phyloP scores from a whole-genome alignment of 1,139 yeast genomes.

The Pichia kudriavzevii region DNA sequence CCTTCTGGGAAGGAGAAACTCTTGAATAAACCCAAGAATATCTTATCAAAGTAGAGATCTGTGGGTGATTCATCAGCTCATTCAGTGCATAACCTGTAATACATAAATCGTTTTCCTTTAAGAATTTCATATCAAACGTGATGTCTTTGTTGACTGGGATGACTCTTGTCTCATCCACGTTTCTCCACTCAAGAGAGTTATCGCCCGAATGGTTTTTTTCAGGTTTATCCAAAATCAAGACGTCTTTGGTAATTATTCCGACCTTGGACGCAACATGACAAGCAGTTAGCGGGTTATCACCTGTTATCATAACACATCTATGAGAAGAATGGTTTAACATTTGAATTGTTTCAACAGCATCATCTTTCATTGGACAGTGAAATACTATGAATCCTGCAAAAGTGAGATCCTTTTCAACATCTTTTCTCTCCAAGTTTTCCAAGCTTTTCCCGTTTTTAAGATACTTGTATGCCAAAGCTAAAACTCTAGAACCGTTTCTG shows the following conservation, averaged over 20 bases:
- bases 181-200: conserved; percentile 74
- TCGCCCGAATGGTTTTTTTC: conserved; percentile 45
- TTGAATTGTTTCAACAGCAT: conserved; percentile 81
- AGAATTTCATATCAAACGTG: conserved; percentile 49
- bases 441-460: conserved; percentile 44
- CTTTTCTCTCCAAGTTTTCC: conserved; percentile 57
- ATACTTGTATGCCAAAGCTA: conserved; percentile 83
- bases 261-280: conserved; percentile 97
- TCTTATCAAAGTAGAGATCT: conserved; percentile 64
- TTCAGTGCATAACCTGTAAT: conserved; percentile 88
- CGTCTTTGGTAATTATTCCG: conserved; percentile 73
- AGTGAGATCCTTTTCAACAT: conserved; percentile 62
- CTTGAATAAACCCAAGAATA: conserved; percentile 97
- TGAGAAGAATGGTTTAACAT: conserved; percentile 95
- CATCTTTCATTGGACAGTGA: conserved; percentile 93
- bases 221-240: conserved; percentile 80
- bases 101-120: conserved; percentile 74
- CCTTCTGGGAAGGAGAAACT: conserved; percentile 95
- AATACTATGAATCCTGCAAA: conserved; percentile 94
- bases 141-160: conserved; percentile 58
- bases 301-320: conserved; percentile 95
- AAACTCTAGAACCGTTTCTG: conserved; percentile 92
- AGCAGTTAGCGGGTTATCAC: conserved; percentile 97
- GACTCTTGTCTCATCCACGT: conserved; percentile 65
- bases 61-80: conserved; percentile 51